Percentiles rank a stretch among this genome's conserved stretches.
phyloP scores from a whole-genome alignment of 2,329 filamentous ascomycete genomes.

The Paecilomyces formosus region DNA sequence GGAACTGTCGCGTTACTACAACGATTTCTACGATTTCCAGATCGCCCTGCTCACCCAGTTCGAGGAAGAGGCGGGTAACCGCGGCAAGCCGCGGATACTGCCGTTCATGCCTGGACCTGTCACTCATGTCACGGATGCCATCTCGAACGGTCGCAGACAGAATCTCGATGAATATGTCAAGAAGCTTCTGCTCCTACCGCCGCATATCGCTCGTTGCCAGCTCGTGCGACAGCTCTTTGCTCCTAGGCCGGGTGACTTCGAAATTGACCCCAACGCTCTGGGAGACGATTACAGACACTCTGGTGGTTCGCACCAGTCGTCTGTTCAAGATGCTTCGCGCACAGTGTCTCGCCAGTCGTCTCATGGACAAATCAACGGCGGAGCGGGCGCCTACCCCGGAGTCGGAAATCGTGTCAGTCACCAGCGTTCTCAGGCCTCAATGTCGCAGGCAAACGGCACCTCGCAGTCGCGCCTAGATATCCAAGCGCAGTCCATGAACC shows the following conservation, averaged over 20 bases:
- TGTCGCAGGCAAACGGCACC: conserved; percentile 25
- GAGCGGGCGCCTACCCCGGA: conserved; percentile 48
- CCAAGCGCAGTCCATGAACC: conserved; percentile 35
- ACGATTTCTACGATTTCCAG: conserved; percentile 98
- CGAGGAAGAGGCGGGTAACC: conserved; percentile 85
- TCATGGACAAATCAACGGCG: conserved; percentile 55
- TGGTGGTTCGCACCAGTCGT: conserved; percentile 59
- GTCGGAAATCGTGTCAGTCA: conserved; percentile 31
- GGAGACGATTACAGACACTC: conserved; percentile 70
- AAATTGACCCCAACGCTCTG: conserved; percentile 66
- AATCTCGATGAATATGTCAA: conserved; percentile 95
- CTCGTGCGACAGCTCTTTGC: conserved; percentile 87
- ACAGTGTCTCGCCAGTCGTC: conserved; percentile 59
- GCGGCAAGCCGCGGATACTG: conserved; percentile 69
- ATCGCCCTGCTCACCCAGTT: conserved; percentile 89
- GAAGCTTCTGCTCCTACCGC: conserved; percentile 73
- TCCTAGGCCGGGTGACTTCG: conserved; percentile 83
- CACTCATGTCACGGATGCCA: conserved; percentile 95
- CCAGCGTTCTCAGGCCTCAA: conserved; percentile 29
- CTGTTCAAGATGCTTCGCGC: conserved; percentile 53
- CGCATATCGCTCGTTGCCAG: conserved; percentile 75
- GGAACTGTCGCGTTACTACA: conserved; percentile 91
- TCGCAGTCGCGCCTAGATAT: conserved; percentile 27
- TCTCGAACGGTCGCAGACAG: conserved; percentile 85
- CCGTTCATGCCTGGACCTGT: conserved; percentile 98